Evolutionary conservation across 2,329 filamentous ascomycete genomes (phyloP), one percentile per base, ranked within the genome.

Genomic region (Verticillium zaregamsianum): DNA sequence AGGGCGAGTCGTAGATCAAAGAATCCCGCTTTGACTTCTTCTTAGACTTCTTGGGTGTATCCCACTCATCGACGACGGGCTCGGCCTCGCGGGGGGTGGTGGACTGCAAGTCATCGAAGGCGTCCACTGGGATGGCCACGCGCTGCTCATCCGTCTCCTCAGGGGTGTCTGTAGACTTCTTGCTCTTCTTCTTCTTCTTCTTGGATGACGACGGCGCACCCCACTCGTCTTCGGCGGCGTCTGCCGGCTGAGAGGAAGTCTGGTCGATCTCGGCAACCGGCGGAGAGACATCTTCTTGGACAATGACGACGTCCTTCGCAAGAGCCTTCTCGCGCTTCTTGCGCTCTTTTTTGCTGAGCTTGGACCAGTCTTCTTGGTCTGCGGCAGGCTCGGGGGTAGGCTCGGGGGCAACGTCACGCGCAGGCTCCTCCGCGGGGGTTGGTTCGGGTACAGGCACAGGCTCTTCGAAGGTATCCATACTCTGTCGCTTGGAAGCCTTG

Each of bases 241-340:
- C 63, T 59, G 4, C 64, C 54, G 54, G 71, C 65, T 17, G 64
- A 40, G 35, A 67, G 62, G 28, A 63, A 61, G 28, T 65, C 62
- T 45, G 58, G 17, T 61, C 57, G n/a, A 45, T 40, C n/a, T 49
- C 59, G 6, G 25, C 14, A 4, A 15, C 58, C 5, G 40, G 23
- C 4, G 55, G 33, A 14, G 37, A 61, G 8, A 68, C 66, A 23
- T 71, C 67, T 28, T 72, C 68, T 28, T 70, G 69, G 7, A 69
- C 67, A 17, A 72, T 68, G 15, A 74, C 63, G 28, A 70, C 69
- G 4, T 67, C 64, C 17, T 70, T 67, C 56, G 69, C 68, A 5
- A 65, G 65, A n/a, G 69, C 65, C 71, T 70, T 79, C 62, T 80
- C 81, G 60, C 77, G 80, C 69, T 77, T 81, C 49, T 71, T 71